These are phyloP conservation scores for Chrysophaeum taylorii DNA, from an alignment of 352 stramenopile species.

Conservation along the genomic window DNA sequence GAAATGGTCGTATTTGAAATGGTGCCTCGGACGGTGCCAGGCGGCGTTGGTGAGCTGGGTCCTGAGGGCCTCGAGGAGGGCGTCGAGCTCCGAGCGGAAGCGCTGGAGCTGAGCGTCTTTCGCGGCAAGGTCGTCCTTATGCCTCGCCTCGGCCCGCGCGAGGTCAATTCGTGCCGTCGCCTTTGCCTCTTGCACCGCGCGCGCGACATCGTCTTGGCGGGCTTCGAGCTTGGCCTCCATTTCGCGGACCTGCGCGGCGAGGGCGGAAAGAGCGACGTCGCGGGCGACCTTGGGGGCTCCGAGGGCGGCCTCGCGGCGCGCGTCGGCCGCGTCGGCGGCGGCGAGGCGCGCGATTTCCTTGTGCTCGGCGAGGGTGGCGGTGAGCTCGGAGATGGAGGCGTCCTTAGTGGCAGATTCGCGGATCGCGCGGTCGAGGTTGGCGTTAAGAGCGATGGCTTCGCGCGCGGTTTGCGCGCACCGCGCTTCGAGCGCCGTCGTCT, in stretches of 20 bases:
- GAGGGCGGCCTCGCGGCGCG: background rate
- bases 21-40: too few species aligned
- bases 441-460: too few species aligned
- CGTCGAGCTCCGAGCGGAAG: background rate
- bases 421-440: too few species aligned
- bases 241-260: background rate
- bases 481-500: too few species aligned
- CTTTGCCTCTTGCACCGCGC: background rate
- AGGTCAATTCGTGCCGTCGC: background rate
- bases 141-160: background rate
- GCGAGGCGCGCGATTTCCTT: background rate
- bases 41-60: background rate
- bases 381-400: too few species aligned
- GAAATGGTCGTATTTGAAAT: too few species aligned
- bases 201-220: background rate
- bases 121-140: background rate
- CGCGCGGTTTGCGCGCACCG: too few species aligned
- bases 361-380: too few species aligned
- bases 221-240: background rate
- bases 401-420: too few species aligned
- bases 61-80: background rate
- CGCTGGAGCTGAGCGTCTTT: conserved; percentile 6
- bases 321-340: background rate
- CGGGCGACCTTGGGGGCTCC: background rate
- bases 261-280: background rate